Evolutionary conservation across 2,329 filamentous ascomycete species (phyloP).

Genomic region (Pyrenochaeta sp.): DNA sequence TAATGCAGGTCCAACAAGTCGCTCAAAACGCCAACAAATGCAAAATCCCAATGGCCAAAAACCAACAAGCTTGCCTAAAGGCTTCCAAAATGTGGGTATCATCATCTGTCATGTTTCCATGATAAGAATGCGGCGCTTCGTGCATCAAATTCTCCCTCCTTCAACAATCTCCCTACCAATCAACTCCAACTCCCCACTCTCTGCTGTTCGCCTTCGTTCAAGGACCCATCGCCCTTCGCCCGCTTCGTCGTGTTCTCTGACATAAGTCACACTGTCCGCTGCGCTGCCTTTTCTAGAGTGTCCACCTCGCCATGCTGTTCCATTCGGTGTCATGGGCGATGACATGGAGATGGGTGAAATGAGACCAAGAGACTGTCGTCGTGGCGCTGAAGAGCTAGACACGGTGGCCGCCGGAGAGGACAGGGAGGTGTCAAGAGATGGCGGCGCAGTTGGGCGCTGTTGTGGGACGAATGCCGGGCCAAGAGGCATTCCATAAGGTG

Average conservation of each 20-base stretch:
- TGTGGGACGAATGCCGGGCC: slow-evolving; percentile 32
- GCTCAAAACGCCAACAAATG: slow-evolving; percentile 5
- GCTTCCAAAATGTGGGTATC: no score
- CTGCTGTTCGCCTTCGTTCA: slow-evolving; percentile 70
- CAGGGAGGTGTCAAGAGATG: slow-evolving; percentile 32
- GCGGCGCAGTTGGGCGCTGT: slow-evolving; percentile 24
- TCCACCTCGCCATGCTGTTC: slow-evolving; percentile 36
- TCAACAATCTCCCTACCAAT: slow-evolving; percentile 70
- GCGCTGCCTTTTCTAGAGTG: slow-evolving; percentile 56
- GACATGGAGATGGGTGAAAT: slow-evolving; percentile 43
- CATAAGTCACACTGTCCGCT: slow-evolving; percentile 74
- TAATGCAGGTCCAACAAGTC: no score
- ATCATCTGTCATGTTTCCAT: no score
- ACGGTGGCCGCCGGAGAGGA: slow-evolving; percentile 33
- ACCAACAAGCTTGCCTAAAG: not conserved
- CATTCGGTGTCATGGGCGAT: slow-evolving; percentile 40
- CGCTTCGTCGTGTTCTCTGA: slow-evolving; percentile 66
- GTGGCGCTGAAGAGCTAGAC: slow-evolving; percentile 26
- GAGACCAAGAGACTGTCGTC: slow-evolving; percentile 40
- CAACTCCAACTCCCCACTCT: slow-evolving; percentile 71
- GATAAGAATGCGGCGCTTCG: not conserved
- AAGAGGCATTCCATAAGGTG: slow-evolving; percentile 32
- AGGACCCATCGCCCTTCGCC: slow-evolving; percentile 70
- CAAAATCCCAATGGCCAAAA: not conserved
- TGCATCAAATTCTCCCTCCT: slow-evolving; percentile 53